Conservation (phyloP, 1,139 yeast genomes). For the Pichia sp. region DNA sequence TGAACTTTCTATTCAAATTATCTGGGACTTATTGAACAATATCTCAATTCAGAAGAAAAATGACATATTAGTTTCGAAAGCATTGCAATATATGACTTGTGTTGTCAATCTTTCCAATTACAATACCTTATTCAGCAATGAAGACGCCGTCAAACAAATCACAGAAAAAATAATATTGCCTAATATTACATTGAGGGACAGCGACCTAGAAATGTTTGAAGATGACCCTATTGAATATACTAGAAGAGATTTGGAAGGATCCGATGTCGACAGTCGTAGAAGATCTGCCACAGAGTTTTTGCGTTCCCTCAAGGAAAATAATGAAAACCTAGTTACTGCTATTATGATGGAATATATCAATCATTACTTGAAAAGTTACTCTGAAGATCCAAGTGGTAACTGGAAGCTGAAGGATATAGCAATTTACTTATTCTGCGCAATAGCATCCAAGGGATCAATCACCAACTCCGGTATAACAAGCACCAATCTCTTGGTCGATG, state of each 20-base stretch:
- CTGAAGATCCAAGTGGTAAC: conserved; percentile 34
- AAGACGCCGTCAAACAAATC: conserved; percentile 66
- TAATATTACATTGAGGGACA: conserved; percentile 74
- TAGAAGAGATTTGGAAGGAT: conserved; percentile 89
- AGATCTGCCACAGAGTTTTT: conserved; percentile 88
- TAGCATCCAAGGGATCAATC: conserved; percentile 86
- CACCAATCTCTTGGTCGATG: conserved; percentile 79
- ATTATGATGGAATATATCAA: conserved; percentile 76
- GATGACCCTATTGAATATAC: conserved; percentile 95
- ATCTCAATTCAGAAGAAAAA: conserved; percentile 70
- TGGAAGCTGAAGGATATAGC: conserved; percentile 92
- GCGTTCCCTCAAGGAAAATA: conserved; percentile 77
- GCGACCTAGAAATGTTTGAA: conserved; percentile 89
- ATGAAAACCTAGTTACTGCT: conserved; percentile 68
- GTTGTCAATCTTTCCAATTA: conserved; percentile 69
- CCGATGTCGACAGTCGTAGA: conserved; percentile 89
- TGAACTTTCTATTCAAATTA: conserved; percentile 71
- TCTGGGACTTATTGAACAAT: conserved; percentile 73
- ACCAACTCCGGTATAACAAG: conserved; percentile 82
- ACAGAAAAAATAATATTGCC: conserved; percentile 84
- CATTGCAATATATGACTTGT: conserved; percentile 77
- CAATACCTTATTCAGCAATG: conserved; percentile 61
- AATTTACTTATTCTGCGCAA: conserved; percentile 76
- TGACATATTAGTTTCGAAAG: conserved; percentile 78
- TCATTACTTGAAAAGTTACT: conserved; percentile 54